Evolutionary conservation across 192 early-diverging fungal genomes (phyloP).

Genomic region (Coemansia sp.): DNA sequence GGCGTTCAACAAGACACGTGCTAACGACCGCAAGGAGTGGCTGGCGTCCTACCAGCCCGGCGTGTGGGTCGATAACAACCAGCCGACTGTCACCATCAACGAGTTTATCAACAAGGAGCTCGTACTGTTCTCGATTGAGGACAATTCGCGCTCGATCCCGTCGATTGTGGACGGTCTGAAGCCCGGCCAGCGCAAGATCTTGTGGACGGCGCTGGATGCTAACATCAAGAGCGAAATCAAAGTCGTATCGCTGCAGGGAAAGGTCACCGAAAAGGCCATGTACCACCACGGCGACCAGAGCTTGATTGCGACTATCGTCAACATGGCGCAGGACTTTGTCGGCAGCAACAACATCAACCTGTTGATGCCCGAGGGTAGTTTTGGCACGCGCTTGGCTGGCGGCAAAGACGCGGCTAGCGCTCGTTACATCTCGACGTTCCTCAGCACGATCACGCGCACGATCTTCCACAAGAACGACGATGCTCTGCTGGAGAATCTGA

Average conservation of each 20-base stretch:
- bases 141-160: constrained; percentile 93
- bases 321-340: constrained; percentile 91
- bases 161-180: constrained; percentile 93
- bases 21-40: constrained; percentile 96
- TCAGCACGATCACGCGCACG: constrained; percentile 68
- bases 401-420: constrained; percentile 94
- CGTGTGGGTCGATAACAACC: constrained; percentile 83
- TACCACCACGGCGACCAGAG: constrained; percentile 96
- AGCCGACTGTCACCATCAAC: constrained; percentile 69
- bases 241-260: constrained; percentile 83
- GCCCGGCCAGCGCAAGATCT: constrained; percentile 93
- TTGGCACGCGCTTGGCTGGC: constrained; percentile 86
- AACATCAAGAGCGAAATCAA: constrained; percentile 83
- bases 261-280: constrained; percentile 81
- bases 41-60: constrained; percentile 77
- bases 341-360: constrained; percentile 93
- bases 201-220: constrained; percentile 82
- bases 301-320: constrained; percentile 82
- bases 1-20: constrained; percentile 95
- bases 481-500: constrained; percentile 73
- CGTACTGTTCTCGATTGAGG: constrained; percentile 91
- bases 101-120: constrained; percentile 97
- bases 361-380: constrained; percentile 82
- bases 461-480: constrained; percentile 84
- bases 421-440: constrained; percentile 92